Percentiles rank a stretch among this genome's conserved stretches.
phyloP scores from a whole-genome alignment of 345 rosid genomes.

The Barbarea vulgaris region DNA sequence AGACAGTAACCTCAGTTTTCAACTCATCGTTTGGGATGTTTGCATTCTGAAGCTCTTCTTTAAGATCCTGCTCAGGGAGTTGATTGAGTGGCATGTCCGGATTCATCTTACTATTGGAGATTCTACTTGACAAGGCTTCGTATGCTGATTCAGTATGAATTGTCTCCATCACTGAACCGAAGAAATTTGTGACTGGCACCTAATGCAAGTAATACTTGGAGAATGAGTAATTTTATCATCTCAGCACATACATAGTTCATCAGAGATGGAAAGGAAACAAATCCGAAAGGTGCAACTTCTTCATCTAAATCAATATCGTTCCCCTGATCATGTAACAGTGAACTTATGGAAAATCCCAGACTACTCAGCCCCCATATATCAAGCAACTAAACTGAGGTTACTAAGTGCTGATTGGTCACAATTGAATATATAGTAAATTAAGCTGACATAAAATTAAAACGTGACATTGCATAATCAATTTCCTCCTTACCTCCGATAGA shows the following conservation, averaged over 20 bases:
- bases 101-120: conserved; percentile 32
- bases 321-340: not conserved
- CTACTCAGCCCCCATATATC: not conserved
- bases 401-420: conserved; percentile 2
- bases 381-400: conserved; percentile 1
- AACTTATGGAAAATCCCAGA: conserved; percentile 1
- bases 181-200: conserved; percentile 97
- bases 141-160: conserved; percentile 81
- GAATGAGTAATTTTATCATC: conserved; percentile 12
- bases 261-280: not conserved
- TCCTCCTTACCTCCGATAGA: conserved; percentile 56
- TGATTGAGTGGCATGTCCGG: conserved; percentile 40
- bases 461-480: not conserved
- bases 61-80: conserved; percentile 34
- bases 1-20: conserved; percentile 45
- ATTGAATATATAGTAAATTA: not conserved
- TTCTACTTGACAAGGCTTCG: conserved; percentile 45
- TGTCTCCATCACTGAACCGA: conserved; percentile 96
- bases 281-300: not conserved
- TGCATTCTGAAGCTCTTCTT: conserved; percentile 33
- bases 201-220: conserved; percentile 34
- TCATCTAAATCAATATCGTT: conserved; percentile 1
- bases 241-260: not conserved
- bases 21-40: conserved; percentile 30
- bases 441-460: conserved; percentile 5